Evolutionary conservation across 257 asterid species (phyloP).

Genomic region (Misopates orontium): DNA sequence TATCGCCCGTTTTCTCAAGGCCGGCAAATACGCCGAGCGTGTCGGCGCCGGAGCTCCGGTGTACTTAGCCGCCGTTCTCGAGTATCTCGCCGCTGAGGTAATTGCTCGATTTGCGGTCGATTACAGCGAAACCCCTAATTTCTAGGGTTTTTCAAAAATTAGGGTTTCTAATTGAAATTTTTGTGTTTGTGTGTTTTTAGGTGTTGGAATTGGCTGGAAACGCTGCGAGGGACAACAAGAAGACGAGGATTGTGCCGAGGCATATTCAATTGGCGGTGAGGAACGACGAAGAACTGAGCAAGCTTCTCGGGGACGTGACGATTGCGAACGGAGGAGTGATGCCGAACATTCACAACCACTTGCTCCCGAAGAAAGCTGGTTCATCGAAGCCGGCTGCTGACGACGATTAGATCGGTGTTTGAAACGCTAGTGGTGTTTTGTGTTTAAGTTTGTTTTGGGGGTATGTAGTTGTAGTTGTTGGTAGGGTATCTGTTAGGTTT

Average conservation of each 20-base stretch:
- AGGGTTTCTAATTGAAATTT: neutral
- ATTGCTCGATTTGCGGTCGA: neutral
- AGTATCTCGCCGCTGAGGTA: slow-evolving; percentile 85
- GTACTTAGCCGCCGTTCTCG: slow-evolving; percentile 83
- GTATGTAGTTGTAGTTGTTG: slow-evolving; percentile 16
- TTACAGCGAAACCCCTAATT: neutral
- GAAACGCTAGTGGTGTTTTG: neutral
- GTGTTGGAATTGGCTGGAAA: slow-evolving; percentile 82
- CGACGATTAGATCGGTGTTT: slow-evolving; percentile 47
- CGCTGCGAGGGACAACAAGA: slow-evolving; percentile 81
- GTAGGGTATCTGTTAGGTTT: slow-evolving; percentile 8
- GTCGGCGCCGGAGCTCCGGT: slow-evolving; percentile 94
- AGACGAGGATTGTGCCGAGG: slow-evolving; percentile 77
- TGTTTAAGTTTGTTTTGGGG: neutral
- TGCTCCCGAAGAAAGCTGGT: slow-evolving; percentile 74
- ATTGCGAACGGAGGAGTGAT: slow-evolving; percentile 84
- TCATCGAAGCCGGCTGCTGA: slow-evolving; percentile 60
- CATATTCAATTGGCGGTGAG: slow-evolving; percentile 79
- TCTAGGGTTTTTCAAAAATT: slow-evolving; percentile 14
- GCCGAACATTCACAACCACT: slow-evolving; percentile 80
- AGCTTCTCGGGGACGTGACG: slow-evolving; percentile 76
- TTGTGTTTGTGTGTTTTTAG: slow-evolving; percentile 25
- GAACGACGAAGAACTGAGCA: slow-evolving; percentile 75
- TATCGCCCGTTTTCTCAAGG: slow-evolving; percentile 81
- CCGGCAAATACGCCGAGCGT: slow-evolving; percentile 82